Conservation (phyloP, 805 yeast species). For the Wickerhamomyces mucosus region DNA sequence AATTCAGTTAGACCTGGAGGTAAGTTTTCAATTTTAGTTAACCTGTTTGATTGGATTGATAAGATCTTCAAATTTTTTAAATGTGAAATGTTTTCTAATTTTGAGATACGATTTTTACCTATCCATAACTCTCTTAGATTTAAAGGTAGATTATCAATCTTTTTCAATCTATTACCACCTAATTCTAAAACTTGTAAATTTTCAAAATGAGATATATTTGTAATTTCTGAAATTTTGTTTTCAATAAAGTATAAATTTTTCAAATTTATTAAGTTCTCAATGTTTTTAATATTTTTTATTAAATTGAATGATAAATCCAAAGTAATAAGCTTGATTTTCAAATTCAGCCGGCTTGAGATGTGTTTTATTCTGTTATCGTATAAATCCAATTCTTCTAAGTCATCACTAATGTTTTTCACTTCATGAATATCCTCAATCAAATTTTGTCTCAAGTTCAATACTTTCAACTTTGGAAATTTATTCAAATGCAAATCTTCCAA, state of each 20-base stretch:
- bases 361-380: constrained; percentile 90
- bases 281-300: constrained; percentile 74
- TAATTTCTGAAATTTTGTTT: constrained; percentile 69
- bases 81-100: constrained; percentile 50
- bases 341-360: constrained; percentile 61
- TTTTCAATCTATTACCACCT: constrained; percentile 76
- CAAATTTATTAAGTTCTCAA: constrained; percentile 52
- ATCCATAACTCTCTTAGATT: constrained; percentile 77
- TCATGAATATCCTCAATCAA: constrained; percentile 65
- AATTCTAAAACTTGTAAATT: constrained; percentile 67
- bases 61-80: constrained; percentile 60
- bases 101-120: constrained; percentile 73
- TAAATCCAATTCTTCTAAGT: constrained; percentile 70
- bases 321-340: constrained; percentile 42
- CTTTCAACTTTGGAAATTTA: constrained; percentile 47
- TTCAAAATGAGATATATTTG: constrained; percentile 47
- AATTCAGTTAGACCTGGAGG: constrained; percentile 75
- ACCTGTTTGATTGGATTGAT: constrained; percentile 81
- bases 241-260: constrained; percentile 79
- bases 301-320: constrained; percentile 87
- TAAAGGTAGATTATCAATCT: constrained; percentile 46
- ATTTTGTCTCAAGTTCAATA: constrained; percentile 75
- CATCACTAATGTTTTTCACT: constrained; percentile 49
- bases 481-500: constrained; percentile 50
- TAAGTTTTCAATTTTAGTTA: constrained; percentile 73